These are phyloP conservation scores for Hypomontagnella submonticulosa DNA, from an alignment of 495 filamentous ascomycete genomes.

Conservation along the genomic window DNA sequence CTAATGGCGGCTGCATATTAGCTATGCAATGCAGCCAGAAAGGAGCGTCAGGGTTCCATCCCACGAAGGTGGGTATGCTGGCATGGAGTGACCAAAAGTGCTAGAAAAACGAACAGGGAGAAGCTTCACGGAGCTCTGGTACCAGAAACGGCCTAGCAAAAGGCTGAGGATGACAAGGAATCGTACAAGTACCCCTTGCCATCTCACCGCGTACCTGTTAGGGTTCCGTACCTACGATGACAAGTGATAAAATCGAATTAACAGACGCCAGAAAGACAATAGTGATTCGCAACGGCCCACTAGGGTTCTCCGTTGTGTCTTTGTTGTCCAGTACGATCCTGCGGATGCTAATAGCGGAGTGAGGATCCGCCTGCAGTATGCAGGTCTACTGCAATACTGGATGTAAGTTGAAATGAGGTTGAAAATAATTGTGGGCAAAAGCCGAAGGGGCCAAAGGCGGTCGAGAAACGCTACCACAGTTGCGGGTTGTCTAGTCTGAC, in stretches of 20 bases:
- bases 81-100: constrained; percentile 1
- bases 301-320: constrained; percentile 28
- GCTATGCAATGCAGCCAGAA: constrained; percentile 47
- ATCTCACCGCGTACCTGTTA: constrained; percentile 32
- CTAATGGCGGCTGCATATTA: constrained; percentile 43
- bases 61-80: constrained; percentile 23
- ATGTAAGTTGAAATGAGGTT: constrained; percentile 46
- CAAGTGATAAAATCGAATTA: constrained; percentile 18
- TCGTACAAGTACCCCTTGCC: constrained; percentile 24
- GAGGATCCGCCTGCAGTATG: constrained; percentile 42
- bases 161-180: constrained; percentile 34
- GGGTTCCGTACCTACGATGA: constrained; percentile 1
- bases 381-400: constrained; percentile 38
- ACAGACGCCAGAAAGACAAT: constrained; percentile 26
- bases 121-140: constrained; percentile 37
- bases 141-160: constrained; percentile 35
- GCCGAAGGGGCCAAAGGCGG: constrained; percentile 8
- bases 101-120: constrained; percentile 26
- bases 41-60: constrained; percentile 42
- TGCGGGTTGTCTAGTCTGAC: constrained; percentile 11
- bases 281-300: constrained; percentile 36
- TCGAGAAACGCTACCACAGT: constrained; percentile 31
- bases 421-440: constrained; percentile 33
- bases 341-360: constrained; percentile 26
- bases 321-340: constrained; percentile 31